These are phyloP conservation scores for Helianthus tuberosus DNA, from an alignment of 129 eudicot species.

Conservation along the genomic window DNA sequence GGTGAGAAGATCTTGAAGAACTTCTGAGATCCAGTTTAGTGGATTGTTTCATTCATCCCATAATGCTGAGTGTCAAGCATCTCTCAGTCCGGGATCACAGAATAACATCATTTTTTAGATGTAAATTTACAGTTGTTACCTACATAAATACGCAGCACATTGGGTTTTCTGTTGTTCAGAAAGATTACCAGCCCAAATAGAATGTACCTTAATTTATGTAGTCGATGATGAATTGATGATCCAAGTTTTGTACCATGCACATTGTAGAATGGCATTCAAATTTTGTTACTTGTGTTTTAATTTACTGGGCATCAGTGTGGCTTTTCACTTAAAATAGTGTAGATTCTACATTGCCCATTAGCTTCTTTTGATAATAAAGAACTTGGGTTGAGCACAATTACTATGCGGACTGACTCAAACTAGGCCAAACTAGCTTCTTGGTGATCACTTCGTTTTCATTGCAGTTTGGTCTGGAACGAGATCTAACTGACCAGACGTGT, in stretches of 20 bases:
- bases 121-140: slow-evolving; percentile 24
- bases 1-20: slow-evolving; percentile 75
- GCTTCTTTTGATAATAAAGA: neutral
- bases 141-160: slow-evolving; percentile 4
- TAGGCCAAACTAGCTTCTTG: no score
- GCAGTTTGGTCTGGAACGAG: no score
- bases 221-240: slow-evolving; percentile 5
- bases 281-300: neutral
- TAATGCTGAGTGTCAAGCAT: slow-evolving; percentile 4
- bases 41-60: slow-evolving; percentile 33
- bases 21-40: slow-evolving; percentile 40
- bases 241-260: neutral
- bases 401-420: no score
- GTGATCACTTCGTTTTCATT: no score
- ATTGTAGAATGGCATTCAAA: neutral
- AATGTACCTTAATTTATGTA: slow-evolving; percentile 8
- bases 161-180: neutral
- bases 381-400: neutral
- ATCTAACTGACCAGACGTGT: no score
- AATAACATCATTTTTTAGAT: slow-evolving; percentile 44
- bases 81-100: slow-evolving; percentile 2
- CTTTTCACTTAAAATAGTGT: neutral
- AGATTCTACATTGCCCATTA: no score
- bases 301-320: slow-evolving; percentile 4
- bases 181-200: neutral